A percentile compares a stretch with the other conserved stretches of the same genome.
Conservation (phyloP, 148 eudicot species). For the Euryodendron excelsum region DNA sequence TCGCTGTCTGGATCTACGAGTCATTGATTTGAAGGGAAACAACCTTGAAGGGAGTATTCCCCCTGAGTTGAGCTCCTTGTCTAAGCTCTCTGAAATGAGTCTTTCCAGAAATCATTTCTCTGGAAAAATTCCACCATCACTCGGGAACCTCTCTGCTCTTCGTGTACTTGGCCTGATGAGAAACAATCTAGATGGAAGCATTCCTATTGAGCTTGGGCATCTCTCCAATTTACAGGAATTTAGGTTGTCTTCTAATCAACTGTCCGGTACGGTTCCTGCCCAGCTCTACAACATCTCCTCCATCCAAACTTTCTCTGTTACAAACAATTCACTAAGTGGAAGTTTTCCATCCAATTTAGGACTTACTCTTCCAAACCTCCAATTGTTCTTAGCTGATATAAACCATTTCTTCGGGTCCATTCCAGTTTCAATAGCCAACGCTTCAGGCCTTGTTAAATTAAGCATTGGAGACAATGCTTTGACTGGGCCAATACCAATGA, state of each 20-base stretch:
- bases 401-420: constrained; percentile 19
- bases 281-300: constrained; percentile 20
- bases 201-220: constrained; percentile 7
- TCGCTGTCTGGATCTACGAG: not conserved
- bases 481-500: constrained; percentile 7
- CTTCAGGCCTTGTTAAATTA: constrained; percentile 8
- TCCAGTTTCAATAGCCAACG: constrained; percentile 20
- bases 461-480: not conserved
- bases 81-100: not conserved
- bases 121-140: constrained; percentile 8
- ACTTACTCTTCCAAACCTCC: constrained; percentile 14
- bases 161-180: not conserved
- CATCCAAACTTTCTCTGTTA: constrained; percentile 1
- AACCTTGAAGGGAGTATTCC: constrained; percentile 12
- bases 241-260: not conserved
- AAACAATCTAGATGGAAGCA: constrained; percentile 1
- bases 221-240: not conserved
- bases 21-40: constrained; percentile 5
- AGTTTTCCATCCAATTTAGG: constrained; percentile 11
- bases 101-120: constrained; percentile 4
- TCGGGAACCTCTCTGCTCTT: not conserved
- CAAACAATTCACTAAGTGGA: constrained; percentile 12
- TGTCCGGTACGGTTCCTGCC: constrained; percentile 15
- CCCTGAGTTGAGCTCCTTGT: not conserved
- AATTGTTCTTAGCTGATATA: not conserved